Evolutionary conservation across 805 yeast species (phyloP).

Genomic region (Geotrichum ghanense): DNA sequence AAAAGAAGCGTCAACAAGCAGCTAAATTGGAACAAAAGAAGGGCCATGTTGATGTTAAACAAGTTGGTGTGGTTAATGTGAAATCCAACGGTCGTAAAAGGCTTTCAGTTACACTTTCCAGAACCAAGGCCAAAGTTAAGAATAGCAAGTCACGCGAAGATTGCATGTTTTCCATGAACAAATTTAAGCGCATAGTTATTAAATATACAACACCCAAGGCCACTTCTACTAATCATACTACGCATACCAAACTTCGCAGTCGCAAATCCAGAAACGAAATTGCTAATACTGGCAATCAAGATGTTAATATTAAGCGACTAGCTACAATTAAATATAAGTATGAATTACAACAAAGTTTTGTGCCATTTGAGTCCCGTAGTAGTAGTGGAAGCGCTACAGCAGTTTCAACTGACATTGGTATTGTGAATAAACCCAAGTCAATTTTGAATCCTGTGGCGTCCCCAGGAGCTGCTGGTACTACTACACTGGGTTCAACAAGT

Average conservation of each 20-base stretch:
- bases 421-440: not conserved
- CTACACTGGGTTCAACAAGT: not conserved
- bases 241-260: not conserved
- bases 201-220: not conserved
- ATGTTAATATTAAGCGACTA: not conserved
- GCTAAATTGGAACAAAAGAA: slow-evolving; percentile 1
- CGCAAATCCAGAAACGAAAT: not conserved
- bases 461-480: not conserved
- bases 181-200: not conserved
- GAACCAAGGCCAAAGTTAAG: not conserved
- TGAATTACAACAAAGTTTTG: slow-evolving; percentile 1
- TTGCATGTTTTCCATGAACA: not conserved
- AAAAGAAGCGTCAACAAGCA: not conserved
- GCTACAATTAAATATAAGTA: not conserved
- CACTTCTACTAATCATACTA: not conserved
- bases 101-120: not conserved
- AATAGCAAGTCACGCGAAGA: not conserved
- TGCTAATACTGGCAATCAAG: not conserved
- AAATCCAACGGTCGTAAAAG: not conserved
- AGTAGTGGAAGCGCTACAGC: not conserved
- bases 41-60: too few relatives aligned
- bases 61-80: not conserved
- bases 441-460: not conserved
- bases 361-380: not conserved
- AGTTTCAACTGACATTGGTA: not conserved